Conservation (phyloP, 768 basidiomycete genomes). For the Pisolithus microcarpus region DNA sequence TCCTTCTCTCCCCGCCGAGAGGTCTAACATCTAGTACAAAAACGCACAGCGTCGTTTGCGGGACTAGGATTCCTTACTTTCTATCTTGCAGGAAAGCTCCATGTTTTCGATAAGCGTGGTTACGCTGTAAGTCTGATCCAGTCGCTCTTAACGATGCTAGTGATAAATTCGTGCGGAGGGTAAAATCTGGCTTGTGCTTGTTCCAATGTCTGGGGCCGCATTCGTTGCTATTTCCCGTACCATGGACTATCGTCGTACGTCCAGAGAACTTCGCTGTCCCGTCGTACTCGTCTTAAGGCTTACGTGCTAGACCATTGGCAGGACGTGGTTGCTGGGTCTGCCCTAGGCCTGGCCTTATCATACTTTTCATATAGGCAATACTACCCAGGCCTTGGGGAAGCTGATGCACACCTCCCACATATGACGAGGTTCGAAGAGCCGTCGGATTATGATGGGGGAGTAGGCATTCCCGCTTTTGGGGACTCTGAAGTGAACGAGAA, state of each 20-base stretch:
- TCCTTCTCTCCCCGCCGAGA: neutral
- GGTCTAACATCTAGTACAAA: neutral
- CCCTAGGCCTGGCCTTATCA: slow-evolving; percentile 65
- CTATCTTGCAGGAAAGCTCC: slow-evolving; percentile 87
- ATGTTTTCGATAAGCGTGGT: slow-evolving; percentile 77
- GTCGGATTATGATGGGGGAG: slow-evolving; percentile 1
- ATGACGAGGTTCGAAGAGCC: slow-evolving; percentile 51
- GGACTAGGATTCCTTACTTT: slow-evolving; percentile 86
- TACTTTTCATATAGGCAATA: slow-evolving; percentile 79
- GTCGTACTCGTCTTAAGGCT: neutral
- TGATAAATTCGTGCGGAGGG: slow-evolving; percentile 29
- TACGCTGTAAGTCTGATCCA: slow-evolving; percentile 45
- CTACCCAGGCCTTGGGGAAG: slow-evolving; percentile 58
- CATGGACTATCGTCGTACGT: slow-evolving; percentile 85
- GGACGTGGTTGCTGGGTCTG: slow-evolving; percentile 74
- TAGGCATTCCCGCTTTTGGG: neutral
- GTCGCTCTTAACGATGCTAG: neutral
- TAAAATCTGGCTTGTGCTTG: slow-evolving; percentile 77
- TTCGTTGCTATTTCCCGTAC: slow-evolving; percentile 79
- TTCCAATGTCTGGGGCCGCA: slow-evolving; percentile 68
- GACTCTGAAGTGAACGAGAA: slow-evolving; percentile 9
- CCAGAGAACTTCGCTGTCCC: neutral
- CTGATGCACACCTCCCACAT: slow-evolving; percentile 58
- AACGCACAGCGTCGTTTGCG: slow-evolving; percentile 69
- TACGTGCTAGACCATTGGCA: slow-evolving; percentile 76